Evolutionary conservation across 1,284 basidiomycete species (phyloP).

Genomic region (Amylostereum areolatum): DNA sequence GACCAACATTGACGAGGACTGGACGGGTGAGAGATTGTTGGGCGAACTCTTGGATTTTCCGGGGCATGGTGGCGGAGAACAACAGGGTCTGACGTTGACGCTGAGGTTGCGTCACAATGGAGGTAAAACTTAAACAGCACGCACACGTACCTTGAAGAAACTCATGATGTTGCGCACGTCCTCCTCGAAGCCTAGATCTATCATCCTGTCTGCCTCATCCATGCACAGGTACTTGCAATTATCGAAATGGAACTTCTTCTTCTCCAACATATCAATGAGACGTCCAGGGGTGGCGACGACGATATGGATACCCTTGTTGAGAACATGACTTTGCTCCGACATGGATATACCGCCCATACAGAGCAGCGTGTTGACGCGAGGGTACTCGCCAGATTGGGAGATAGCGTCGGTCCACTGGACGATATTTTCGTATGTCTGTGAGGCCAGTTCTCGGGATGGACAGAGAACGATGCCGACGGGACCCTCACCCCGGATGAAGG

Average conservation of each 20-base stretch:
- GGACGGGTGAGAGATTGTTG: constrained; percentile 92
- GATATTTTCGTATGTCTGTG: constrained; percentile 95
- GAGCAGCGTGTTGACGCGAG: constrained; percentile 80
- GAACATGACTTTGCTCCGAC: constrained; percentile 88
- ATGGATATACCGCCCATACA: constrained; percentile 99
- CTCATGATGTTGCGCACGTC: constrained; percentile 98
- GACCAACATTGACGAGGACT: constrained; percentile 93
- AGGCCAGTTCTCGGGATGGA: constrained; percentile 90
- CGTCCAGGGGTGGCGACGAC: constrained; percentile 96
- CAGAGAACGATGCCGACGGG: constrained; percentile 94
- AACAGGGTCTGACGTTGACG: constrained; percentile 95
- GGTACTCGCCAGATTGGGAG: constrained; percentile 76
- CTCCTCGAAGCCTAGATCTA: constrained; percentile 98
- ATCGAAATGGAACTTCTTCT: constrained; percentile 86
- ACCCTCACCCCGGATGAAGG: constrained; percentile 90
- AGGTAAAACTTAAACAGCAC: neutral
- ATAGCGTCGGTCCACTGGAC: constrained; percentile 81
- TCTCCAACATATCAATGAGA: constrained; percentile 96
- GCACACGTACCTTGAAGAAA: constrained; percentile 78
- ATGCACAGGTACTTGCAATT: constrained; percentile 95
- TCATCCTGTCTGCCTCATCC: constrained; percentile 99
- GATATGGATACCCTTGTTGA: constrained; percentile 90
- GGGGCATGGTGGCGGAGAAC: constrained; percentile 98
- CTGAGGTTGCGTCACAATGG: constrained; percentile 32
- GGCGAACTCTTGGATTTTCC: constrained; percentile 98